Base-by-base conservation (phyloP, 371 early-diverging fungal species). In the Actinomortierella wolfii region DNA sequence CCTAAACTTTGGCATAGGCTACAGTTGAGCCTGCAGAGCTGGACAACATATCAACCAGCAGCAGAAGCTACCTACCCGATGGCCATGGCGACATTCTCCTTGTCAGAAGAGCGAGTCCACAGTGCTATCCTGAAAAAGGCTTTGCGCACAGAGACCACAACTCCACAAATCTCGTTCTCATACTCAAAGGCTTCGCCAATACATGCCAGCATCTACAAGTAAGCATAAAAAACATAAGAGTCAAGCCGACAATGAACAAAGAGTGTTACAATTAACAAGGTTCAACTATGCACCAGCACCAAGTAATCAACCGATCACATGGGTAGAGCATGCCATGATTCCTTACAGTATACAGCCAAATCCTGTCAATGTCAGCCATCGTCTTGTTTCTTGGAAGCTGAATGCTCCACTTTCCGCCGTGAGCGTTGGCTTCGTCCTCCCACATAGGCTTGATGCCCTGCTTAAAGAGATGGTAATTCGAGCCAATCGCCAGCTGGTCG, bases 381-480 rank as follows among this genome's bases (percentile, higher is more conserved):
- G 86, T 83, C 77, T 88, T 86, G 61, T 79, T 78, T 75, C 91
- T 89, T 52, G 83, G 86, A 51, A 98, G 77, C 62, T 91, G 89
- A 53, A 94, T 79, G 51, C 93, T 89, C 92, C 99, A 97, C 77
- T 97, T 95, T 34, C 99, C 99, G 68, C 99, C 99, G 43, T 93
- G 80, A 43, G 83, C 85, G 83, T 99, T 99, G 46, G 84, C 89
- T n/a, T 89, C 78, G 76, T 99, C 99, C 82, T 99, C 99, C 99
- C 99, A 99, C 90, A 92, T 92, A n/a, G 99, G 99, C 79, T 90
- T 88, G 61, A 99, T 86, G 29, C 96, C 98, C 60, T 92, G 85
- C 79, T 95, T 94, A 90, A 99, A 99, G 57, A 99, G 78, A 68
- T 98, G 97, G 76, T 96, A 94, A 83, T 98, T 96, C 50, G 96